A percentile compares a stretch with the other conserved stretches of the same genome.
Evolutionary conservation across 495 filamentous ascomycete species (phyloP).

Genomic region (Daldinia vernicosa): DNA sequence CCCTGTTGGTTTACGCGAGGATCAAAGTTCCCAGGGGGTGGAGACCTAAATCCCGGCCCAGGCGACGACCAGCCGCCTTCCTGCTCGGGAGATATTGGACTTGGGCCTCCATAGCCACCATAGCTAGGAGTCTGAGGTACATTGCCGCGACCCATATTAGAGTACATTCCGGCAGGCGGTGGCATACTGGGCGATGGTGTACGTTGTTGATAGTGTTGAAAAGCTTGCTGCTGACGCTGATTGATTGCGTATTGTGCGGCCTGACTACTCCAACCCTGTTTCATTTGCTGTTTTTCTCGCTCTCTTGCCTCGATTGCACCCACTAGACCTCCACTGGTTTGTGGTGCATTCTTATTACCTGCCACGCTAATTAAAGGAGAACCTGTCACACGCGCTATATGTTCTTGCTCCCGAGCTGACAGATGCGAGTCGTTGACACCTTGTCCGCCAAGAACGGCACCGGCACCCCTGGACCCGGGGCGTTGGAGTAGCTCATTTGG

Average conservation of each 20-base stretch:
- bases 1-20: constrained; percentile 38
- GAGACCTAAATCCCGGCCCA: constrained; percentile 45
- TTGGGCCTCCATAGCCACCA: constrained; percentile 29
- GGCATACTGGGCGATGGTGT: constrained; percentile 33
- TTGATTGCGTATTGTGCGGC: constrained; percentile 83
- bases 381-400: constrained; percentile 87
- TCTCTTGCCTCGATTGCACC: constrained; percentile 80
- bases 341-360: constrained; percentile 59
- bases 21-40: constrained; percentile 42
- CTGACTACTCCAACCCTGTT: constrained; percentile 72
- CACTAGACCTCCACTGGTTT: constrained; percentile 69
- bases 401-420: constrained; percentile 93
- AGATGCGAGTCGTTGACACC: constrained; percentile 64
- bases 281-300: constrained; percentile 76
- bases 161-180: constrained; percentile 48
- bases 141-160: constrained; percentile 41
- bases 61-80: constrained; percentile 42
- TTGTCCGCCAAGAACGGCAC: constrained; percentile 47
- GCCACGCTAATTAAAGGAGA: constrained; percentile 81
- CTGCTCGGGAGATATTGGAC: constrained; percentile 35
- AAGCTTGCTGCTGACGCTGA: constrained; percentile 69
- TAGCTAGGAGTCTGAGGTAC: constrained; percentile 29
- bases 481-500: constrained; percentile 41
- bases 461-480: constrained; percentile 44
- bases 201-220: constrained; percentile 53